These are phyloP conservation scores for Viola pubescens DNA, from an alignment of 441 rosid species.

Conservation along the genomic window DNA sequence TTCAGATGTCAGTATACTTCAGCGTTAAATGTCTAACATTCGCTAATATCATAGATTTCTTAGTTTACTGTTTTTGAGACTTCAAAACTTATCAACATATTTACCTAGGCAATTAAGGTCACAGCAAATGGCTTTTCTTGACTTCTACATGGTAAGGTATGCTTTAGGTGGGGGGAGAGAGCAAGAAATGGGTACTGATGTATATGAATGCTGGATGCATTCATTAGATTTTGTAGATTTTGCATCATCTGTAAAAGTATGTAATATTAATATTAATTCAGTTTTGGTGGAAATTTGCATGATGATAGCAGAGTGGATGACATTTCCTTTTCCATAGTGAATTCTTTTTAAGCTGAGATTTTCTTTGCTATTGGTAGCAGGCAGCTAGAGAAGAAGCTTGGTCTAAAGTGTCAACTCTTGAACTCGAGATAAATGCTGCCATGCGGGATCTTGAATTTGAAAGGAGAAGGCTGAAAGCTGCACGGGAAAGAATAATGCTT, in stretches of 20 bases:
- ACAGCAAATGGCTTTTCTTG: too few species aligned
- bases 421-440: conserved; percentile 76
- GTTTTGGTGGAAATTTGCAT: too few species aligned
- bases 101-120: too few species aligned
- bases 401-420: conserved; percentile 86
- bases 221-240: background rate
- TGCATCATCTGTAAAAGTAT: background rate
- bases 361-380: conserved; percentile 78
- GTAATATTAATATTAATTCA: too few species aligned
- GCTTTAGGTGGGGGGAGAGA: background rate
- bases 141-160: background rate
- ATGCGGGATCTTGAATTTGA: conserved; percentile 85
- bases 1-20: background rate
- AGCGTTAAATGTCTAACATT: too few species aligned
- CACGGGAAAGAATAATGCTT: conserved; percentile 97
- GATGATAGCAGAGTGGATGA: too few species aligned
- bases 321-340: conserved; percentile 1
- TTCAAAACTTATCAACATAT: too few species aligned
- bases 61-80: too few species aligned
- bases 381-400: conserved; percentile 97
- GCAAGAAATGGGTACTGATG: background rate
- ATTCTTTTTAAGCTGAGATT: conserved; percentile 49
- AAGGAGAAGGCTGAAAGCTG: conserved; percentile 85
- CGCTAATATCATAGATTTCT: too few species aligned
- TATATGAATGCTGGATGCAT: background rate